Evolutionary conservation across 208 protist species (phyloP).

Genomic region (Acanthamoeba lugdunensis): DNA sequence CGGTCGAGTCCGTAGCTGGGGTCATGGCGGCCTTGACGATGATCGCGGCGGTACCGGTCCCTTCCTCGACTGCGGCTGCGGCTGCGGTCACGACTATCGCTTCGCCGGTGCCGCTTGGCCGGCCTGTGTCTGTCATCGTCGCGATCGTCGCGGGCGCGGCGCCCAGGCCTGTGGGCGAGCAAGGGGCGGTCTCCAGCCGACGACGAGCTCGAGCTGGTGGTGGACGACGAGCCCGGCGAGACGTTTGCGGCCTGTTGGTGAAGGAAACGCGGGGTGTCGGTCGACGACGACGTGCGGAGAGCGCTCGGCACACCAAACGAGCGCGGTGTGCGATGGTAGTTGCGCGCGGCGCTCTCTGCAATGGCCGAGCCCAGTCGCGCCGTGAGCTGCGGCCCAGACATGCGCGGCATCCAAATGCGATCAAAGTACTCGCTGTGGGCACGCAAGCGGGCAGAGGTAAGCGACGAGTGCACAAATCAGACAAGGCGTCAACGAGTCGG

Average conservation of each 20-base stretch:
- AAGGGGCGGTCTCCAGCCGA: not conserved
- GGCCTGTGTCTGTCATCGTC: not conserved
- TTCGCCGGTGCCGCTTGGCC: not conserved
- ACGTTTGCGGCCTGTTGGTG: not conserved
- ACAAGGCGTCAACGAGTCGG: not conserved
- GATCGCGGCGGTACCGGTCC: not conserved
- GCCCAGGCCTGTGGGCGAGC: not conserved
- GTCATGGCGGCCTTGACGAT: not conserved
- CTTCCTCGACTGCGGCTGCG: not conserved
- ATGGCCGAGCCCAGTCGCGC: not conserved
- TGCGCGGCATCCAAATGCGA: not conserved
- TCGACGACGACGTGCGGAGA: no score
- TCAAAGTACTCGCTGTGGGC: conserved; percentile 5
- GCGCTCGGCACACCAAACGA: not conserved
- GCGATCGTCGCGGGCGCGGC: not conserved
- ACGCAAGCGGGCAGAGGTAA: not conserved
- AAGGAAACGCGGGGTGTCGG: not conserved
- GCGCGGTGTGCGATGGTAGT: not conserved
- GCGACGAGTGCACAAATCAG: not conserved
- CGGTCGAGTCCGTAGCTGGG: not conserved
- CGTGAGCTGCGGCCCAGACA: not conserved
- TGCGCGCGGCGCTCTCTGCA: not conserved
- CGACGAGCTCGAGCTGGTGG: not conserved
- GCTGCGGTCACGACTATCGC: not conserved
- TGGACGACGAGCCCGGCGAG: not conserved